phyloP scores from a whole-genome alignment of 768 basidiomycete genomes.

The Agrocybe praecox region DNA sequence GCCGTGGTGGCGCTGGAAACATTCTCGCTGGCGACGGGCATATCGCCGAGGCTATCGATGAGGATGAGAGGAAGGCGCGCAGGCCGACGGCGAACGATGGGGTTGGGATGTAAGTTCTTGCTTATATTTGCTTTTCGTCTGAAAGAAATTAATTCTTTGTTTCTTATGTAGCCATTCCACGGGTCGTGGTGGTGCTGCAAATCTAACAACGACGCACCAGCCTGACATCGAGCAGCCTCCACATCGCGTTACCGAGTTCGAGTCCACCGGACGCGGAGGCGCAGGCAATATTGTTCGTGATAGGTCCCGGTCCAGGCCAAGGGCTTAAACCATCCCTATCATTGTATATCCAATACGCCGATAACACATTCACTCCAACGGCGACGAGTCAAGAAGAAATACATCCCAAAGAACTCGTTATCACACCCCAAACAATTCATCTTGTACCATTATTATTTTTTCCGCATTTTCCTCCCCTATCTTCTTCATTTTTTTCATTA shows the following conservation, averaged over 20 bases:
- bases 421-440: no score
- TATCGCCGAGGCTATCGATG: slow-evolving; percentile 25
- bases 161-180: slow-evolving; percentile 56
- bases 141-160: background rate
- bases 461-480: no score
- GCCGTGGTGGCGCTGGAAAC: slow-evolving; percentile 70
- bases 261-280: slow-evolving; percentile 61
- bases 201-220: slow-evolving; percentile 42
- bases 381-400: no score
- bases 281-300: slow-evolving; percentile 51
- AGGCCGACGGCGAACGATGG: slow-evolving; percentile 7
- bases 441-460: no score
- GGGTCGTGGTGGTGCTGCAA: slow-evolving; percentile 71
- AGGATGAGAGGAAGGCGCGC: slow-evolving; percentile 26
- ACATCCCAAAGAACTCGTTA: no score
- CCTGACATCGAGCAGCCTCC: slow-evolving; percentile 37
- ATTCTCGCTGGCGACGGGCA: slow-evolving; percentile 34
- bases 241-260: slow-evolving; percentile 24
- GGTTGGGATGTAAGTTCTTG: slow-evolving; percentile 48
- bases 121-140: background rate
- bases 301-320: background rate
- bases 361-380: no score
- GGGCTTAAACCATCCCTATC: background rate
- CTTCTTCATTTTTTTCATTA: no score
- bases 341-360: no score